Percentiles rank a stretch among this genome's conserved stretches.
Conservation (phyloP, 768 basidiomycete species). For the Rhodotorula babjevae region DNA sequence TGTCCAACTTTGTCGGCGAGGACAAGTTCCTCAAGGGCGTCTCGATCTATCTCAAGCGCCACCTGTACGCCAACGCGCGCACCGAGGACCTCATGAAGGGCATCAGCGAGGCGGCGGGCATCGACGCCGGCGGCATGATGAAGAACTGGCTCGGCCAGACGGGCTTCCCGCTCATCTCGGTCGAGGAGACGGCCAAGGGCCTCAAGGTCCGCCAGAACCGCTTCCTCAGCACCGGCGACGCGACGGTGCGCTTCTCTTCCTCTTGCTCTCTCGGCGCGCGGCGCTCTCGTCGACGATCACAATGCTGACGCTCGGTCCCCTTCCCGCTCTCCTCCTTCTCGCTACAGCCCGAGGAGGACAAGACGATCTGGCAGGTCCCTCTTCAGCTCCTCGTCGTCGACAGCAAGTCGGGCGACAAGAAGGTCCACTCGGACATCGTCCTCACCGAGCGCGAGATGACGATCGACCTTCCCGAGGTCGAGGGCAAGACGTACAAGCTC, state of each 20-base stretch:
- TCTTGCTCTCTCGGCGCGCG: not conserved
- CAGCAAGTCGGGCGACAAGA: slow-evolving; percentile 56
- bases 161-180: slow-evolving; percentile 85
- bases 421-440: slow-evolving; percentile 60
- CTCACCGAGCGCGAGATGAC: slow-evolving; percentile 65
- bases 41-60: slow-evolving; percentile 83
- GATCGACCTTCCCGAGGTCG: slow-evolving; percentile 64
- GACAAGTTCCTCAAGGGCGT: slow-evolving; percentile 60
- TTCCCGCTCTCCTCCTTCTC: fast-evolving
- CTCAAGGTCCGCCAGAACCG: slow-evolving; percentile 82
- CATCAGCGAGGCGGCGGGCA: slow-evolving; percentile 66
- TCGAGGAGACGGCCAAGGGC: slow-evolving; percentile 67
- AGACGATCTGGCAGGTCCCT: slow-evolving; percentile 86
- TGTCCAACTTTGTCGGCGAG: slow-evolving; percentile 80
- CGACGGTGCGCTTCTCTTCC: slow-evolving; percentile 7
- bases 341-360: slow-evolving; percentile 65
- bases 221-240: slow-evolving; percentile 65
- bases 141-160: slow-evolving; percentile 81
- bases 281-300: not conserved
- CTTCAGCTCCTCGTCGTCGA: slow-evolving; percentile 64
- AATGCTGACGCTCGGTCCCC: not conserved
- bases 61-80: slow-evolving; percentile 75
- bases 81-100: slow-evolving; percentile 85
- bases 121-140: slow-evolving; percentile 75
- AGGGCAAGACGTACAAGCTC: slow-evolving; percentile 70